Evolutionary conservation across 1,284 basidiomycete genomes (phyloP), one percentile per base, ranked within the genome.

Genomic region (Heterobasidion parviporum): DNA sequence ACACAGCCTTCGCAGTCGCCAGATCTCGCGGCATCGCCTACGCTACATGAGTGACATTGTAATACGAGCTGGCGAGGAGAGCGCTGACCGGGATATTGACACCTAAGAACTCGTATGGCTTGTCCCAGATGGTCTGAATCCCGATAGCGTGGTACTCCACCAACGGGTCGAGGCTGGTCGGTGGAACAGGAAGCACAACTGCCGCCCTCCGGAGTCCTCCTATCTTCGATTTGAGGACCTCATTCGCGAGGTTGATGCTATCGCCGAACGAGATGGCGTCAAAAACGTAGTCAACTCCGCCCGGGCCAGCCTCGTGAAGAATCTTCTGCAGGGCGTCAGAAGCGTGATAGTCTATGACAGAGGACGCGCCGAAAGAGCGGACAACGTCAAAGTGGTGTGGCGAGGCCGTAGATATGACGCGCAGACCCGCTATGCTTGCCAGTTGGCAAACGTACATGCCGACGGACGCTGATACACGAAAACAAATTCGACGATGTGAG

Each of bases 361-460:
- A 70, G 48, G 74, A 67, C 0, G 77, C 77, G 8, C 77, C 77
- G 45, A 70, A 67, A 3, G 63, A 57, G 58, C 70, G 70, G 56
- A 75, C 62, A 18, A 74, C 65, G 6, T 68, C 70, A 52, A 64
- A 68, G 60, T 75, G 73, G 33, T 66, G 65, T 0, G 72, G 68
- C 6, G 72, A 74, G 20, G 72, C 67, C 9, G 72, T 72, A 3
- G 75, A 68, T 51, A 72, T 65, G 38, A 76, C 72, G 38, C 36
- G 33, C 38, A 35, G 36, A 16, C 51, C 51, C 14, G 34, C 16
- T 4, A 52, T 14, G 9, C 41, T 36, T 33, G 51, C 51, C 18
- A 52, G 32, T 36, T 52, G 51, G 16, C 16, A n/a, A 16, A 33
- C 35, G 34, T 38, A 52, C 18, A 52, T n/a, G 34, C 51, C 34